Percentiles rank a stretch among this genome's conserved stretches.
phyloP scores from a whole-genome alignment of 2,329 filamentous ascomycete genomes.

The Penicillium italicum region DNA sequence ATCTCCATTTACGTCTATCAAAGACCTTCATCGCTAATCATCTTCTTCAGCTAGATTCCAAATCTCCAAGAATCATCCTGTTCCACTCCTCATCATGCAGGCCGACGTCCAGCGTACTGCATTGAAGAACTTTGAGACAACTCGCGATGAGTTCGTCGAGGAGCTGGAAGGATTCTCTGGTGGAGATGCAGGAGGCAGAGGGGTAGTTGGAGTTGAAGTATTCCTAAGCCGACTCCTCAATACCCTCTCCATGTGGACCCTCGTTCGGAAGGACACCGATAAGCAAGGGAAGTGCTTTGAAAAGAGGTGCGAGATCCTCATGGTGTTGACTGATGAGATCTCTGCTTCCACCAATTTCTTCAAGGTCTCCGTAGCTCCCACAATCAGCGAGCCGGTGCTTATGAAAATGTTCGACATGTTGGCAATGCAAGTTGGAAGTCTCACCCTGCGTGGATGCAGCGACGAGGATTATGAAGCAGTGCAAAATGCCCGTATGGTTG shows the following conservation, averaged over 20 bases:
- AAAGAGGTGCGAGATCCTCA: background rate
- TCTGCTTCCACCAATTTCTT: background rate
- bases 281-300: background rate
- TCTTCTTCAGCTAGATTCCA: background rate
- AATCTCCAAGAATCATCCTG: too few relatives aligned
- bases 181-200: background rate
- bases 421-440: background rate
- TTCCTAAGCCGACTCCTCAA: background rate
- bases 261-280: background rate
- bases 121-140: background rate
- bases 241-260: background rate
- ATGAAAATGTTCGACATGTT: background rate
- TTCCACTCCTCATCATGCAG: background rate
- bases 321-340: background rate
- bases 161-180: background rate
- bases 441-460: background rate
- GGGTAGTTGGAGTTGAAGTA: background rate
- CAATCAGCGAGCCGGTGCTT: fast-evolving
- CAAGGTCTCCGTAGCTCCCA: too few relatives aligned
- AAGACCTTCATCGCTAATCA: background rate
- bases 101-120: background rate
- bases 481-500: background rate
- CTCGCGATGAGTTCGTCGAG: background rate
- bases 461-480: background rate
- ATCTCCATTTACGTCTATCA: background rate